phyloP scores from a whole-genome alignment of 2,329 filamentous ascomycete genomes.

The Penicillium sp. region DNA sequence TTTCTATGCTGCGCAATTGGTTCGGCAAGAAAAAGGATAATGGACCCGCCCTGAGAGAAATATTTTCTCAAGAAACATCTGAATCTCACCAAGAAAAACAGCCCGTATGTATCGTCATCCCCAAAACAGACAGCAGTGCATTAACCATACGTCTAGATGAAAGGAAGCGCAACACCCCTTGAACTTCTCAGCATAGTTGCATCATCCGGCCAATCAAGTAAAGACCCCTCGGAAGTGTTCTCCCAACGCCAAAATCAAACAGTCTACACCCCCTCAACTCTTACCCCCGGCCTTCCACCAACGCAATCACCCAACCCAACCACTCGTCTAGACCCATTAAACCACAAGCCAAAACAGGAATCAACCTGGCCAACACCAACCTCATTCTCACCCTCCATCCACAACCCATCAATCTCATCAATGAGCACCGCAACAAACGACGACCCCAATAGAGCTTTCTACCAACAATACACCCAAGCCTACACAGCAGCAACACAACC shows the following conservation, averaged over 20 bases:
- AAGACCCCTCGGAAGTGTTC: background rate
- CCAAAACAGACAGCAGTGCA: background rate
- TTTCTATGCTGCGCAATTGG: constrained; percentile 73
- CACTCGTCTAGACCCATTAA: background rate
- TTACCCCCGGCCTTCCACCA: background rate
- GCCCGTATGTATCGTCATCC: background rate
- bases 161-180: constrained; percentile 37
- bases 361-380: constrained; percentile 18
- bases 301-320: background rate
- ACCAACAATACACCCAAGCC: constrained; percentile 14
- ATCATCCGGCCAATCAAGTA: constrained; percentile 9
- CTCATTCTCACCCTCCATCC: constrained; percentile 11
- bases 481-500: constrained; percentile 10
- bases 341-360: background rate
- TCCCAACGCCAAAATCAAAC: background rate
- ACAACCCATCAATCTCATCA: constrained; percentile 3
- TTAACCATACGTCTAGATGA: too few relatives aligned
- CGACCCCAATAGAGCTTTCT: constrained; percentile 9
- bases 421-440: background rate
- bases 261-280: constrained; percentile 11
- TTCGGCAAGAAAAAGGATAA: constrained; percentile 58
- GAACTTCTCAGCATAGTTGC: constrained; percentile 48
- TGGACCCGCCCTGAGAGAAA: constrained; percentile 27
- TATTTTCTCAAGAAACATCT: constrained; percentile 21
- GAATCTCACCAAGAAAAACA: constrained; percentile 6